phyloP scores from a whole-genome alignment of 169 alveolate species.

The Plasmodium billcollinsi region DNA sequence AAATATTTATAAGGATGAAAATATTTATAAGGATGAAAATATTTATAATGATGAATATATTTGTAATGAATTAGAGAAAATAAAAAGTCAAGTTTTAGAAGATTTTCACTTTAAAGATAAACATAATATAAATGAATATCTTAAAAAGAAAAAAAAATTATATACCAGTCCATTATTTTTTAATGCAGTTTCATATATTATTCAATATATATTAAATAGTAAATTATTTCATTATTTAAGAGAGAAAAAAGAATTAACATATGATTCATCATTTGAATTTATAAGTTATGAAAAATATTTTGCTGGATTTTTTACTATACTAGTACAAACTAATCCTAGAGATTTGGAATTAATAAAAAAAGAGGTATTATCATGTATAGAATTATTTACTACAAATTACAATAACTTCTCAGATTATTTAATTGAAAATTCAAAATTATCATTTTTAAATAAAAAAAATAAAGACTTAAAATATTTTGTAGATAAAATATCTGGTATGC shows the following conservation, averaged over 20 bases:
- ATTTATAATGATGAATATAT: background rate
- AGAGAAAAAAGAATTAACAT: slow-evolving; percentile 89
- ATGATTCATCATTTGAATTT: slow-evolving; percentile 88
- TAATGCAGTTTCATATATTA: slow-evolving; percentile 41
- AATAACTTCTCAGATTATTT: slow-evolving; percentile 66
- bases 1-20: background rate
- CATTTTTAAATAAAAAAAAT: slow-evolving; percentile 50
- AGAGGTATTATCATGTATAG: slow-evolving; percentile 75
- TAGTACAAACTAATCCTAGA: slow-evolving; percentile 86
- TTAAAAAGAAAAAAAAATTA: slow-evolving; percentile 80
- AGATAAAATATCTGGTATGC: slow-evolving; percentile 71
- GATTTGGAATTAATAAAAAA: slow-evolving; percentile 79
- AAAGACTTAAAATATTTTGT: slow-evolving; percentile 75
- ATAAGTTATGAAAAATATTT: slow-evolving; percentile 85
- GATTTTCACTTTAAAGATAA: no score
- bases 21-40: background rate
- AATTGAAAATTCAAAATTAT: slow-evolving; percentile 67
- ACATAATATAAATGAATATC: slow-evolving; percentile 38
- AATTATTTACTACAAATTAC: slow-evolving; percentile 45
- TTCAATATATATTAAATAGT: slow-evolving; percentile 62
- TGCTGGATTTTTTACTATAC: slow-evolving; percentile 85
- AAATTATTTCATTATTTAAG: slow-evolving; percentile 81
- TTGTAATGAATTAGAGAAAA: background rate
- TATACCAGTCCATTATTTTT: slow-evolving; percentile 66
- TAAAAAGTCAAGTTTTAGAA: slow-evolving; percentile 23